A percentile compares a stretch with the other conserved stretches of the same genome.
Evolutionary conservation across 768 basidiomycete genomes (phyloP).

Genomic region (Tulasnella sp.): DNA sequence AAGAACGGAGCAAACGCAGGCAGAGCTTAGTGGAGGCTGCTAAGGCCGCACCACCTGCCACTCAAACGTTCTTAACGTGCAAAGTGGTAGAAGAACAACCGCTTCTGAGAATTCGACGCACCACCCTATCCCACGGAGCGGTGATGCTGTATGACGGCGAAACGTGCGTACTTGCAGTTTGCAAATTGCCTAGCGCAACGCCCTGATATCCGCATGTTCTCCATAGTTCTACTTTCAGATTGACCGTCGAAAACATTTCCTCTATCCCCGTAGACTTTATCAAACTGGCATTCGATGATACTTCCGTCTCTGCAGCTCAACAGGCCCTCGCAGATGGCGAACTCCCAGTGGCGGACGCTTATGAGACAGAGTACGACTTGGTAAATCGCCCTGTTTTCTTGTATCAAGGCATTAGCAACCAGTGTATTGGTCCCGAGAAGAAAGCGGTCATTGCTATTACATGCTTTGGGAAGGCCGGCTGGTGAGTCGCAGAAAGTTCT

Average conservation of each 20-base stretch:
- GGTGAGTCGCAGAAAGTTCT: constrained; percentile 45
- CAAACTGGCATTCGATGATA: constrained; percentile 82
- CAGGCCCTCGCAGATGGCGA: constrained; percentile 72
- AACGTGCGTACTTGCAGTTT: constrained; percentile 43
- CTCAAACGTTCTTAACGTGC: constrained; percentile 57
- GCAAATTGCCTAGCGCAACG: background rate
- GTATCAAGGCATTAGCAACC: constrained; percentile 49
- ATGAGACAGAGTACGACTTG: constrained; percentile 82
- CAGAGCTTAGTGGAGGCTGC: background rate
- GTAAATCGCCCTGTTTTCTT: constrained; percentile 71
- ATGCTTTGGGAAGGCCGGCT: constrained; percentile 86
- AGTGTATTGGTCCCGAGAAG: constrained; percentile 57
- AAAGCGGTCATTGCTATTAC: constrained; percentile 58
- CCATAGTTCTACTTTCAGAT: constrained; percentile 66
- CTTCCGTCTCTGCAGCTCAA: constrained; percentile 69
- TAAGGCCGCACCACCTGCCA: background rate
- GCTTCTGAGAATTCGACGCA: constrained; percentile 72
- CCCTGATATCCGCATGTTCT: background rate
- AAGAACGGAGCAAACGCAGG: constrained; percentile 9
- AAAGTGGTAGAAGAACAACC: constrained; percentile 83
- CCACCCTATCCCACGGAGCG: constrained; percentile 86
- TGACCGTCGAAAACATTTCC: constrained; percentile 89
- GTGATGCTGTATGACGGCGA: constrained; percentile 96
- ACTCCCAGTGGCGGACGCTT: constrained; percentile 72
- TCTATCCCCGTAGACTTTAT: constrained; percentile 75